Conservation (phyloP, 2,329 filamentous ascomycete species). For the Aspergillus pseudoviridinutans region DNA sequence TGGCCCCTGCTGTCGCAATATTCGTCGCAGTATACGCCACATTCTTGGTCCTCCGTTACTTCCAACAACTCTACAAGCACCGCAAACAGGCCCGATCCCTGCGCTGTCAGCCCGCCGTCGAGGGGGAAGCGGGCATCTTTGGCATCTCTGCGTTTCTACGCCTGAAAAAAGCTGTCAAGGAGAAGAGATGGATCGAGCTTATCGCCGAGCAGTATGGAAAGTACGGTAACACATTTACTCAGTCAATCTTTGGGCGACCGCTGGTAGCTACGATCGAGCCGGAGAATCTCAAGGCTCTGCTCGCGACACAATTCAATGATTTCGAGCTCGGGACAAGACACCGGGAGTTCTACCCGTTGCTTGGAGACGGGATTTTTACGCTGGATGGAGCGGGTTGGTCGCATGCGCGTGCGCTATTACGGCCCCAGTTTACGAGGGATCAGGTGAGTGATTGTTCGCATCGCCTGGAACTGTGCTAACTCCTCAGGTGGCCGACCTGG, state of each 20-base stretch:
- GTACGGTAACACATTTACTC: constrained; percentile 23
- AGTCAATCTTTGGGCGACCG: constrained; percentile 16
- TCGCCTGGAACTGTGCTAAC: background rate
- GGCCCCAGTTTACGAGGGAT: constrained; percentile 82
- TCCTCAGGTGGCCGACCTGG: constrained; percentile 54
- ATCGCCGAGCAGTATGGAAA: constrained; percentile 20
- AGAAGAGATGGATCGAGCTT: constrained; percentile 30
- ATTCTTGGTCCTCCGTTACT: constrained; percentile 20
- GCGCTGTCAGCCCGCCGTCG: constrained; percentile 20
- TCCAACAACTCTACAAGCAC: constrained; percentile 19
- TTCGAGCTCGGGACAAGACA: constrained; percentile 77
- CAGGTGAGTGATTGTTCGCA: constrained; percentile 54
- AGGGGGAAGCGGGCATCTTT: constrained; percentile 11
- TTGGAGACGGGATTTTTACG: constrained; percentile 53
- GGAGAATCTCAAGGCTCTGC: constrained; percentile 74
- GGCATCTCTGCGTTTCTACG: constrained; percentile 25
- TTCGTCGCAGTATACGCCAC: constrained; percentile 16
- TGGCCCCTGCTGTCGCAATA: constrained; percentile 17
- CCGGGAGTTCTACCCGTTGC: constrained; percentile 53
- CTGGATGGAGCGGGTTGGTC: constrained; percentile 79
- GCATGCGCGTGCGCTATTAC: constrained; percentile 69
- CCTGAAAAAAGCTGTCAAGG: constrained; percentile 19
- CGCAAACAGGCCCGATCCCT: constrained; percentile 23
- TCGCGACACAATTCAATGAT: constrained; percentile 77
- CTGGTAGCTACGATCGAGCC: constrained; percentile 34